phyloP scores from a whole-genome alignment of 2,329 filamentous ascomycete genomes.

The Dactylellina leptospora region DNA sequence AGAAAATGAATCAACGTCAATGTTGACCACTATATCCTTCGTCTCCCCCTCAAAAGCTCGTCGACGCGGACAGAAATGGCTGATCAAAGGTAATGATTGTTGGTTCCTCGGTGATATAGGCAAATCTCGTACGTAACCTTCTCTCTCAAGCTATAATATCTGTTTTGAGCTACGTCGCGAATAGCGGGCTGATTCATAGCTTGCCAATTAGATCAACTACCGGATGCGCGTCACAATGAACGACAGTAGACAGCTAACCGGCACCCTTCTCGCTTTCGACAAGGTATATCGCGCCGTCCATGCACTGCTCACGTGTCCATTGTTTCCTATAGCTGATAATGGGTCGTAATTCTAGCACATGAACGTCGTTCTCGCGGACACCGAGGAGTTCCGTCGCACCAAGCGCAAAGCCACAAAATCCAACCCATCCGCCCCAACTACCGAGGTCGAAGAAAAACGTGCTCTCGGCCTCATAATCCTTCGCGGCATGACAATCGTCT shows the following conservation, averaged over 20 bases:
- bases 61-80: slow-evolving; percentile 49
- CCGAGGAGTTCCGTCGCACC: slow-evolving; percentile 93
- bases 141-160: slow-evolving; percentile 29
- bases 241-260: slow-evolving; percentile 94
- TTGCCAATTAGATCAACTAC: slow-evolving; percentile 86
- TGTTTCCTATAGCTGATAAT: not conserved
- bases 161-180: slow-evolving; percentile 8
- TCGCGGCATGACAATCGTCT: slow-evolving; percentile 92
- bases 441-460: slow-evolving; percentile 95
- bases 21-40: slow-evolving; percentile 49
- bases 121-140: slow-evolving; percentile 53
- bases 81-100: slow-evolving; percentile 51
- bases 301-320: no score
- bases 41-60: slow-evolving; percentile 25
- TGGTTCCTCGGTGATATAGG: slow-evolving; percentile 31
- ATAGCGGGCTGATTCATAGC: slow-evolving; percentile 23
- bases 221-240: slow-evolving; percentile 96
- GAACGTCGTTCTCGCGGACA: slow-evolving; percentile 98
- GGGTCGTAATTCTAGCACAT: slow-evolving; percentile 77
- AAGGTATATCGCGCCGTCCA: slow-evolving; percentile 71
- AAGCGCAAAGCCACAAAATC: slow-evolving; percentile 84
- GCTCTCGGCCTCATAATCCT: slow-evolving; percentile 95
- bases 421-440: slow-evolving; percentile 71
- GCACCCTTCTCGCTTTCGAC: slow-evolving; percentile 98
- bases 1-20: slow-evolving; percentile 49